These are phyloP conservation scores for Trebouxia gelatinosa DNA, from an alignment of 163 green algal genomes.

Conservation along the genomic window DNA sequence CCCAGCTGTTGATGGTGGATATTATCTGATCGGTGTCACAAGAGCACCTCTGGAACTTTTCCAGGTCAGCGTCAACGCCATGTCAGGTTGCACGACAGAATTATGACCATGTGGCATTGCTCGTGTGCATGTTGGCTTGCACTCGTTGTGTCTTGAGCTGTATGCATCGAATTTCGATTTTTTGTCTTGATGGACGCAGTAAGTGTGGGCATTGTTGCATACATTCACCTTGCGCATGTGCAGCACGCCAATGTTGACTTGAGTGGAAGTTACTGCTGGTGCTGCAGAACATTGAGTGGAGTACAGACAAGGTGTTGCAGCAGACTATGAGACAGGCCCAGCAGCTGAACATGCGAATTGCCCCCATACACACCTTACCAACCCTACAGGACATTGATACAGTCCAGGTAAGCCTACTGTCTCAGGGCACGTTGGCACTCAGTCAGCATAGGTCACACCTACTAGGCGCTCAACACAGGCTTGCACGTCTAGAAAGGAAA, in stretches of 20 bases:
- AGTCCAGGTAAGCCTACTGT: constrained; percentile 33
- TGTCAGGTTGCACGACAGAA: no score
- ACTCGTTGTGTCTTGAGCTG: no score
- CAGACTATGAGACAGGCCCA: background rate
- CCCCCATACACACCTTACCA: background rate
- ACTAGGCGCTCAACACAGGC: no score
- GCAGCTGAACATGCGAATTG: background rate
- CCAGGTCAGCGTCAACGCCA: no score
- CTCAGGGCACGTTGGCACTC: no score
- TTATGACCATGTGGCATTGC: no score
- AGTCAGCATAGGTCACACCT: no score
- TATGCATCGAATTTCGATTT: no score
- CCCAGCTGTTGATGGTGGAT: constrained; percentile 70
- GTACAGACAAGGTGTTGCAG: constrained; percentile 7
- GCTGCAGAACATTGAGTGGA: constrained; percentile 23
- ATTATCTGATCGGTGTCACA: constrained; percentile 59
- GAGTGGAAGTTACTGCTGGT: background rate
- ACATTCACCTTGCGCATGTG: background rate
- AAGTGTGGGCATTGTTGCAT: no score
- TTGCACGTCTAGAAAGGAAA: no score
- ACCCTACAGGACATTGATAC: constrained; percentile 18
- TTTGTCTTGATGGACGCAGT: no score
- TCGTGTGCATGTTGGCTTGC: no score
- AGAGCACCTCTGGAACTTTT: background rate
- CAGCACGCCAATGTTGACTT: background rate